A percentile compares a stretch with the other conserved stretches of the same genome.
Evolutionary conservation across 192 early-diverging fungal species (phyloP).

Genomic region (Allomyces javanicus): DNA sequence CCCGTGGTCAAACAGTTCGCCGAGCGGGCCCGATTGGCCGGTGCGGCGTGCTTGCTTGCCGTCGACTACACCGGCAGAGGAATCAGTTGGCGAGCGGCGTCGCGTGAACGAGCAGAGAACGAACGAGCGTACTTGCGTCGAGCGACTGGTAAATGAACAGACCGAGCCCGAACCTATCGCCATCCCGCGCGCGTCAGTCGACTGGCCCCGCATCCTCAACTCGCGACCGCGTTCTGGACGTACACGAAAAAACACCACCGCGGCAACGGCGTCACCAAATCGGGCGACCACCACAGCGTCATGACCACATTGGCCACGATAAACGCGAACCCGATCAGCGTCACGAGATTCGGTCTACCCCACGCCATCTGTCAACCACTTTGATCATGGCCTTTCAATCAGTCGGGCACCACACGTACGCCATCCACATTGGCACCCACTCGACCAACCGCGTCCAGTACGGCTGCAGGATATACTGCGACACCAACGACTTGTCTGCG

Average conservation of each 20-base stretch:
- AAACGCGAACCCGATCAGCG: slow-evolving; percentile 61
- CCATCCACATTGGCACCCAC: slow-evolving; percentile 70
- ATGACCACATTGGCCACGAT: slow-evolving; percentile 51
- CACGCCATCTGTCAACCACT: not conserved
- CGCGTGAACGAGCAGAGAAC: too few relatives aligned
- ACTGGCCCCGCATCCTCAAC: too few relatives aligned
- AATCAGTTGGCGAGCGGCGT: too few relatives aligned
- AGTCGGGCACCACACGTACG: slow-evolving; percentile 23
- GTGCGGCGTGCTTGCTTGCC: slow-evolving; percentile 89
- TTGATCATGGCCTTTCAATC: not conserved
- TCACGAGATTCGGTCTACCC: slow-evolving; percentile 68
- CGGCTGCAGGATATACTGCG: slow-evolving; percentile 52
- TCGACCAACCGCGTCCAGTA: slow-evolving; percentile 75
- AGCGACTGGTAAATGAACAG: slow-evolving; percentile 75
- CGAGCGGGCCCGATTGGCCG: slow-evolving; percentile 65
- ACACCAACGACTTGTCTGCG: slow-evolving; percentile 58
- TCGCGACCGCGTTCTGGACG: slow-evolving; percentile 2
- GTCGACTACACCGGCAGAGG: slow-evolving; percentile 26
- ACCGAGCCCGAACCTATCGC: slow-evolving; percentile 40
- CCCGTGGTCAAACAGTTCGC: slow-evolving; percentile 91
- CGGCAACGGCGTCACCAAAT: slow-evolving; percentile 46
- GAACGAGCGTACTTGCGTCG: slow-evolving; percentile 34
- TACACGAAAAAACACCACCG: slow-evolving; percentile 66
- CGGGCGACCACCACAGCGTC: slow-evolving; percentile 50
- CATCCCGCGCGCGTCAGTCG: not conserved